A percentile compares a stretch with the other conserved stretches of the same genome.
Conservation (phyloP, 1,284 basidiomycete species). For the Malassezia arunalokei region DNA sequence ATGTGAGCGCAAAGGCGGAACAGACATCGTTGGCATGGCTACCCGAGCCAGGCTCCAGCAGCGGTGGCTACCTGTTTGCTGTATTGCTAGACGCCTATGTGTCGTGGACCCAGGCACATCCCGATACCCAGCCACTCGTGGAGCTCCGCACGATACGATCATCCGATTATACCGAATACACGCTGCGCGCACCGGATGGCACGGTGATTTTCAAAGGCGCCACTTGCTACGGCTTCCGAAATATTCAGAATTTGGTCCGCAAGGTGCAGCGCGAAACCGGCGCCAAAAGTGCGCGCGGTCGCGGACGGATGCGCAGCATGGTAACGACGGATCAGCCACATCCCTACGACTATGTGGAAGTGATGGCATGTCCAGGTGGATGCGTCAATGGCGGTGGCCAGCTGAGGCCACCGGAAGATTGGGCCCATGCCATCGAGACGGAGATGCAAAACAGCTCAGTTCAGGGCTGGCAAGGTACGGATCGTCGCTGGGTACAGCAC, state of each 20-base stretch:
- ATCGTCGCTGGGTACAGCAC: constrained; percentile 37
- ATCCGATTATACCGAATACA: constrained; percentile 57
- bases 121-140: constrained; percentile 18
- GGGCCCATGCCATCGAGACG: constrained; percentile 45
- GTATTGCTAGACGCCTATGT: constrained; percentile 30
- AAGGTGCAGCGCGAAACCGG: constrained; percentile 56
- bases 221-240: constrained; percentile 92
- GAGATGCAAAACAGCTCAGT: constrained; percentile 27
- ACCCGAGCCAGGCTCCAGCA: constrained; percentile 66
- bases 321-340: background rate
- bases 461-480: constrained; percentile 42
- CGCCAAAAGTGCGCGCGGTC: constrained; percentile 45
- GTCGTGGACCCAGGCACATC: constrained; percentile 19
- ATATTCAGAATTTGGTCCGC: constrained; percentile 89
- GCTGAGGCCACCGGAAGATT: constrained; percentile 35
- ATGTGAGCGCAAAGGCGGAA: constrained; percentile 59
- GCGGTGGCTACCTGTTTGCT: constrained; percentile 79
- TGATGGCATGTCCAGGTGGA: constrained; percentile 97
- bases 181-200: constrained; percentile 49
- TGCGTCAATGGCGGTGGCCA: constrained; percentile 98
- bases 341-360: constrained; percentile 84
- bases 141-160: constrained; percentile 33
- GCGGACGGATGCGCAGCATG: constrained; percentile 4
- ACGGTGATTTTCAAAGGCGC: constrained; percentile 72
- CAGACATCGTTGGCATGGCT: constrained; percentile 47